Conservation (phyloP, 2,329 filamentous ascomycete genomes). For the Myriosclerotinia duriaeana region DNA sequence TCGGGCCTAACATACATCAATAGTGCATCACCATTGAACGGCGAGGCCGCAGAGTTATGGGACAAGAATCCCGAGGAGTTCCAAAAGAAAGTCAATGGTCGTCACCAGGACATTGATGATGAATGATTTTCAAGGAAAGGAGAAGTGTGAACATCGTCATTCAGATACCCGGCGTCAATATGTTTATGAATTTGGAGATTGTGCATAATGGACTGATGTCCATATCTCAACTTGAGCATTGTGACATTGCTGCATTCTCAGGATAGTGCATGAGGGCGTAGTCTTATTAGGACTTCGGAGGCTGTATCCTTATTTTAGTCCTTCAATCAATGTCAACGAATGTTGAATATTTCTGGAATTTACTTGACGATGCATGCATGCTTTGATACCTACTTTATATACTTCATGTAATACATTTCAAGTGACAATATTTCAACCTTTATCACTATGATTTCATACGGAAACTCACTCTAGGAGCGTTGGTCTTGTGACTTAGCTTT, state of each 20-base stretch:
- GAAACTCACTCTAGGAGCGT: not conserved
- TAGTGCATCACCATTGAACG: conserved; percentile 91
- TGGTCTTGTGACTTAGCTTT: not conserved
- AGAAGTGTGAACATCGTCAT: conserved; percentile 14
- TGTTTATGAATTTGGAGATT: conserved; percentile 22
- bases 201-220: conserved; percentile 9
- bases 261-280: conserved; percentile 12
- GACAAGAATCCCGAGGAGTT: conserved; percentile 85
- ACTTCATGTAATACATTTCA: too few species aligned
- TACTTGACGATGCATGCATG: not conserved
- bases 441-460: not conserved
- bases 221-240: conserved; percentile 2
- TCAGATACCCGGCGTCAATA: conserved; percentile 22
- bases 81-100: conserved; percentile 69
- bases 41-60: conserved; percentile 94
- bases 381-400: too few species aligned
- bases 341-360: not conserved
- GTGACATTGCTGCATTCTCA: conserved; percentile 11
- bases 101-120: conserved; percentile 64
- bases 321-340: conserved; percentile 4
- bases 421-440: not conserved
- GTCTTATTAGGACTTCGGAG: not conserved
- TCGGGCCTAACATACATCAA: conserved; percentile 29
- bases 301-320: conserved; percentile 12
- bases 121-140: conserved; percentile 43